These are phyloP conservation scores for Penicillium capsulatum DNA, from an alignment of 2,329 filamentous ascomycete species.

Conservation along the genomic window DNA sequence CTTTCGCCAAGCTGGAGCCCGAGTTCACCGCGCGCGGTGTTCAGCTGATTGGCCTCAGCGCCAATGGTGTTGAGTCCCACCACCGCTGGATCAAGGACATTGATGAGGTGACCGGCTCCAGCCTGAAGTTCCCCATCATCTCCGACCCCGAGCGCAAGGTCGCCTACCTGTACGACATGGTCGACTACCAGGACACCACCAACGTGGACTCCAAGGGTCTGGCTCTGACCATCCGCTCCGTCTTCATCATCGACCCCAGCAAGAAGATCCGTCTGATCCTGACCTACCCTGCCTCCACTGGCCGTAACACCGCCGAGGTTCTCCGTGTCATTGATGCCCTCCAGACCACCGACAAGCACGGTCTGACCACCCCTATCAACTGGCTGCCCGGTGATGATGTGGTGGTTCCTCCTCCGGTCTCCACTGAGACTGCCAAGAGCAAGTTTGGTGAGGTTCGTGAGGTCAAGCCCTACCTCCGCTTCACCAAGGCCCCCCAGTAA, in stretches of 20 bases:
- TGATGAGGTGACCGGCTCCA: slow-evolving; percentile 68
- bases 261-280: slow-evolving; percentile 93
- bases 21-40: slow-evolving; percentile 85
- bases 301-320: slow-evolving; percentile 75
- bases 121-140: slow-evolving; percentile 73
- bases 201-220: slow-evolving; percentile 72
- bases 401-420: slow-evolving; percentile 79
- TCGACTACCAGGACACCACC: slow-evolving; percentile 75
- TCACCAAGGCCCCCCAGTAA: slow-evolving; percentile 34
- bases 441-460: slow-evolving; percentile 72
- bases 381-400: slow-evolving; percentile 87
- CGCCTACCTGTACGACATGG: slow-evolving; percentile 74
- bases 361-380: slow-evolving; percentile 83
- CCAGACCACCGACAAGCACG: slow-evolving; percentile 81
- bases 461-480: slow-evolving; percentile 53
- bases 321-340: slow-evolving; percentile 74
- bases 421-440: slow-evolving; percentile 78
- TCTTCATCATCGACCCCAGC: slow-evolving; percentile 89
- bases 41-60: slow-evolving; percentile 83
- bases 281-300: slow-evolving; percentile 86
- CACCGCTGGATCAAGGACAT: slow-evolving; percentile 89
- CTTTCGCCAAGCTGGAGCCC: slow-evolving; percentile 84
- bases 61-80: slow-evolving; percentile 81
- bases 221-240: slow-evolving; percentile 85
- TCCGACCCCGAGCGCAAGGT: slow-evolving; percentile 76